phyloP scores from a whole-genome alignment of 805 yeast genomes.

The Alloascoidea africana region DNA sequence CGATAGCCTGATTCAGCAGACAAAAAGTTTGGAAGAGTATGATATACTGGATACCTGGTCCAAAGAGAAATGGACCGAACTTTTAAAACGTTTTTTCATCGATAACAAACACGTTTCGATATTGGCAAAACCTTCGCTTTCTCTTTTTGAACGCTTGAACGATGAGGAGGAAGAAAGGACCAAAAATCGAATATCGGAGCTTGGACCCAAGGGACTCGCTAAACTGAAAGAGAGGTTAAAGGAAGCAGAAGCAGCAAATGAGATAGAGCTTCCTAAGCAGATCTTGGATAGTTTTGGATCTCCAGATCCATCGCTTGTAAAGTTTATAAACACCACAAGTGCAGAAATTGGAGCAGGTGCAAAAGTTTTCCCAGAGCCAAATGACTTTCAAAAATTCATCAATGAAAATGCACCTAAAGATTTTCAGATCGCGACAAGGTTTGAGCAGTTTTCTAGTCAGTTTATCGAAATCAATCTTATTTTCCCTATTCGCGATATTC shows the following conservation, averaged over 20 bases:
- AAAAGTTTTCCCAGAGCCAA: not conserved
- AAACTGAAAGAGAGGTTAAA: conserved; percentile 35
- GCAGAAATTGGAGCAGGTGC: conserved; percentile 20
- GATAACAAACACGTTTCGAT: conserved; percentile 50
- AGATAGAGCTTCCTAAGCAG: conserved; percentile 60
- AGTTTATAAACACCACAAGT: conserved; percentile 54
- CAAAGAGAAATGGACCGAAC: conserved; percentile 46
- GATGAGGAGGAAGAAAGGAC: conserved; percentile 31
- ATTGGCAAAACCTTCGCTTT: conserved; percentile 55
- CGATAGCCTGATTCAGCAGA: conserved; percentile 38
- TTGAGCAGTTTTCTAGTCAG: conserved; percentile 68
- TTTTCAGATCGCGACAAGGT: conserved; percentile 57
- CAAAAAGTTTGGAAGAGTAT: conserved; percentile 43
- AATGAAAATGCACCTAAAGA: conserved; percentile 19
- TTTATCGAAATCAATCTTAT: conserved; percentile 57
- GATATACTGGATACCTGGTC: conserved; percentile 47
- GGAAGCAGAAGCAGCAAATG: conserved; percentile 51
- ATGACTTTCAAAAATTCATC: conserved; percentile 10
- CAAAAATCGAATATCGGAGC: conserved; percentile 30
- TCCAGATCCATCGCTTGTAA: conserved; percentile 63
- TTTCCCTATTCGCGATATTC: conserved; percentile 38
- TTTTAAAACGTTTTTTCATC: conserved; percentile 38
- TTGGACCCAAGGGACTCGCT: conserved; percentile 47
- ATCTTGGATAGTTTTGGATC: conserved; percentile 45
- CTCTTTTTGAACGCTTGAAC: conserved; percentile 37